Base-by-base conservation (phyloP, 768 basidiomycete species). In the Phanerodontia chrysosporium region DNA sequence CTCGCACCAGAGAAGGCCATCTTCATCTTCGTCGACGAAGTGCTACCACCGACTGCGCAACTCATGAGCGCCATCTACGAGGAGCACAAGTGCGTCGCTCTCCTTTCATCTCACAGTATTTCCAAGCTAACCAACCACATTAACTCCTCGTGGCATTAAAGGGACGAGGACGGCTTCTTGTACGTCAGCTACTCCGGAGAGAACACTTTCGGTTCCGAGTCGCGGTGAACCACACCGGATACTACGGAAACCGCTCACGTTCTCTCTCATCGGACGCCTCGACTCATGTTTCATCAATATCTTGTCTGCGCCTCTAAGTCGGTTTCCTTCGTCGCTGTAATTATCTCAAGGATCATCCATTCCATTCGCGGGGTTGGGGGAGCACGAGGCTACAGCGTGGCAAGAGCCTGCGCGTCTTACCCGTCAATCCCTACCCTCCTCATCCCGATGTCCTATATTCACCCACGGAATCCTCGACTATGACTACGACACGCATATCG, bases 1-100 rank as follows among this genome's bases (percentile, higher is more conserved):
- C 85, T 99, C 58, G 92, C 95, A 24, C 95, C 97, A 30, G 97
- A 99, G 85, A 98, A 98, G 78, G 97, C 97, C 36, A 99, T 99
- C 78, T 99, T 98, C 80, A 98, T 99, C 75, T 99, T 98, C 69
- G 97, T 99, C 53, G 95, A 99, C 67, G 97, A 99, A 73, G 95
- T 98, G 55, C 82, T 99, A 28, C 97, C 97, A 45, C 97, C 97
- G 45, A 98, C 97, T 0, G 97, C 96, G 14, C 95, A 96, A 2
- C 79, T 98, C 51, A 99, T 99, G 97, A 95, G 92, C 69, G 87
- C 93, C 57, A 98, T 99, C 70, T 99, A 99, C 69, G 97, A 99
- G 76, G 97, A 99, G 75, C 96, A 99, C 83, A 98, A 98, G 95
- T 98, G 62, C 69, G 92, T 81, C 14, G 3, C 32, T 28, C 39